These are phyloP conservation scores for Effrenium voratum DNA, from an alignment of 73 alveolate genomes.

Conservation along the genomic window DNA sequence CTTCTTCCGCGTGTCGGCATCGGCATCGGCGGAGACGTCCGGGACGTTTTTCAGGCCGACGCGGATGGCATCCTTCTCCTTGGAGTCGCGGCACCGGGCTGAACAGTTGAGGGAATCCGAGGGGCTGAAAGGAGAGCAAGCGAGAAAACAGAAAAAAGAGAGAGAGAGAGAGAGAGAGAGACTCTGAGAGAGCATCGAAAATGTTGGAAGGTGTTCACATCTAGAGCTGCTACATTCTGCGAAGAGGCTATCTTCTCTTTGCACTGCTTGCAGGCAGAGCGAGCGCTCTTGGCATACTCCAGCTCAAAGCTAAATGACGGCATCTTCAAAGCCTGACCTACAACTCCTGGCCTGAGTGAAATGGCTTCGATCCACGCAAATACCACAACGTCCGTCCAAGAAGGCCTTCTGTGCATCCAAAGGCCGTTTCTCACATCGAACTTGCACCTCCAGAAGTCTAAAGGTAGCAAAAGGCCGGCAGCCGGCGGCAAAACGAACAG, in stretches of 20 bases:
- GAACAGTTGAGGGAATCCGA: background rate
- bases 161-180: background rate
- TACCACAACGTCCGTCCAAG: background rate
- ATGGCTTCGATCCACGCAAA: background rate
- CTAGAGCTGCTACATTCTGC: background rate
- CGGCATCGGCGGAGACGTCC: conserved; percentile 1
- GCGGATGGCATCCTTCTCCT: conserved; percentile 59
- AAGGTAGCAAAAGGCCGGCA: background rate
- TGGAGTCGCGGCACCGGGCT: too few species aligned
- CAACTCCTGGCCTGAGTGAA: background rate
- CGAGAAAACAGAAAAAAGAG: background rate
- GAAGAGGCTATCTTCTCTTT: conserved; percentile 35
- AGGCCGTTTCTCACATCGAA: too few species aligned
- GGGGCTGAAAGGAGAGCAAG: too few species aligned
- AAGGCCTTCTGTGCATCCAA: background rate
- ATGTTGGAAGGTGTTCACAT: too few species aligned
- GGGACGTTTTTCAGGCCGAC: conserved; percentile 29
- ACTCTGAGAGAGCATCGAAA: too few species aligned
- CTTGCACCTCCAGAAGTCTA: background rate
- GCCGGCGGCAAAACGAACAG: background rate
- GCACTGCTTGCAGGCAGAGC: conserved; percentile 83
- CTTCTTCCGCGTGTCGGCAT: conserved; percentile 45
- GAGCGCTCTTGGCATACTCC: conserved; percentile 74
- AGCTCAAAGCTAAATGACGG: conserved; percentile 2
- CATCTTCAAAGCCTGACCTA: background rate